These are phyloP conservation scores for Exophiala spinifera DNA, from an alignment of 2,329 filamentous ascomycete genomes.

Conservation along the genomic window DNA sequence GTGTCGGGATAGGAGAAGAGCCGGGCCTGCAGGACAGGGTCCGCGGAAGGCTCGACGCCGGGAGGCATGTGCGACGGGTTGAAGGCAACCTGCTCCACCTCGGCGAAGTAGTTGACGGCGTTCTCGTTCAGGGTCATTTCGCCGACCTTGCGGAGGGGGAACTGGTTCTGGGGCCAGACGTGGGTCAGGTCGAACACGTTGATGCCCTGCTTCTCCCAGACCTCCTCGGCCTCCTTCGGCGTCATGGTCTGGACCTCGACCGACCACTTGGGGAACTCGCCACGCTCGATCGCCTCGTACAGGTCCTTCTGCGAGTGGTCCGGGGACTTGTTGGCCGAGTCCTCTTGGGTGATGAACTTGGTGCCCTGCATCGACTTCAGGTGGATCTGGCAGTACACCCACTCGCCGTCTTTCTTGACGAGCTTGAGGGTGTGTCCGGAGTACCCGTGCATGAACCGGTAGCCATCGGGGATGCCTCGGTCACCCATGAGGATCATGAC, in stretches of 20 bases:
- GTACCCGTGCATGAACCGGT: slow-evolving; percentile 56
- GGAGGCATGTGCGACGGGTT: slow-evolving; percentile 65
- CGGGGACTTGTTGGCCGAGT: slow-evolving; percentile 49
- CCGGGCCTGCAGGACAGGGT: slow-evolving; percentile 66
- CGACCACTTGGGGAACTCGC: slow-evolving; percentile 53
- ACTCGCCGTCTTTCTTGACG: slow-evolving; percentile 52
- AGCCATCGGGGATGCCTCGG: slow-evolving; percentile 54
- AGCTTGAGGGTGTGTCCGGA: slow-evolving; percentile 53
- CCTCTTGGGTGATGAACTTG: slow-evolving; percentile 52
- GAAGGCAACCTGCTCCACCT: slow-evolving; percentile 70
- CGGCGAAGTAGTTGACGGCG: slow-evolving; percentile 60
- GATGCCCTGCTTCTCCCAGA: slow-evolving; percentile 65
- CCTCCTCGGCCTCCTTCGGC: slow-evolving; percentile 56
- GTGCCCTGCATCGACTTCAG: slow-evolving; percentile 53
- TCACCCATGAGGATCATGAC: slow-evolving; percentile 56
- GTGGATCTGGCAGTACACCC: slow-evolving; percentile 54
- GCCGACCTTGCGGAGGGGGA: slow-evolving; percentile 53
- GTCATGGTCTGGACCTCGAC: slow-evolving; percentile 53
- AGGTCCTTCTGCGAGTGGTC: slow-evolving; percentile 55
- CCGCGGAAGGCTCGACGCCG: slow-evolving; percentile 66
- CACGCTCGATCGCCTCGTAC: slow-evolving; percentile 51
- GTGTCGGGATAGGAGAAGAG: slow-evolving; percentile 71
- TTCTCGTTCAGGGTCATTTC: slow-evolving; percentile 55
- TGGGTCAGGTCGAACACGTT: slow-evolving; percentile 56
- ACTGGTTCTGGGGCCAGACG: slow-evolving; percentile 53